A percentile compares a stretch with the other conserved stretches of the same genome.
These are phyloP conservation scores for Fusarium mundagurra DNA, from an alignment of 2,329 filamentous ascomycete species.

Conservation along the genomic window DNA sequence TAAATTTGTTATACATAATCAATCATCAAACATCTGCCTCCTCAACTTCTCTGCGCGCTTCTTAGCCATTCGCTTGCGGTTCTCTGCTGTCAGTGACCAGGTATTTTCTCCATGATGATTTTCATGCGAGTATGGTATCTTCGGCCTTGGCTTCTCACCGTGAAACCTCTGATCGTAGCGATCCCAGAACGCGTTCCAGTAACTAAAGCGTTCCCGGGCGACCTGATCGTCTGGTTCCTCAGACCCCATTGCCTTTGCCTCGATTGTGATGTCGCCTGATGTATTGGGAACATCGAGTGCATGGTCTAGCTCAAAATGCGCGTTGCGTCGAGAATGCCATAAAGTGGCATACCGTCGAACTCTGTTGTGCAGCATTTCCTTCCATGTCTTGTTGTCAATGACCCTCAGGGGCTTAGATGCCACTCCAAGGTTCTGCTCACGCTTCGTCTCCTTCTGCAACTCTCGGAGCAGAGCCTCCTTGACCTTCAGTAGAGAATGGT, in stretches of 20 bases:
- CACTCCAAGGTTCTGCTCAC: conserved; percentile 30
- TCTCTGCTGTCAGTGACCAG: background rate
- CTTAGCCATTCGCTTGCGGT: background rate
- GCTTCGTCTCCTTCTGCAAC: conserved; percentile 27
- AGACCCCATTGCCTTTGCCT: background rate
- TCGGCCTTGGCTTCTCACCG: background rate
- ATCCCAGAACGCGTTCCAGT: conserved; percentile 41
- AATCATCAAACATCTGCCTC: conserved; percentile 10
- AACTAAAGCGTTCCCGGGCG: conserved; percentile 29
- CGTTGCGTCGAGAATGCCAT: conserved; percentile 36
- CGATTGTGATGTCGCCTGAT: background rate
- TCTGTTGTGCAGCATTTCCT: conserved; percentile 32
- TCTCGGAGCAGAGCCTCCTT: conserved; percentile 33
- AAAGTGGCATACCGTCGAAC: conserved; percentile 29
- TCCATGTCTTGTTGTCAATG: conserved; percentile 28
- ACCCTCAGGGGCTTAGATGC: background rate
- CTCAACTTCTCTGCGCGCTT: background rate
- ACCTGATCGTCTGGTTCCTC: conserved; percentile 25
- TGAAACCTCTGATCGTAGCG: conserved; percentile 40
- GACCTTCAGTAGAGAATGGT: conserved; percentile 44
- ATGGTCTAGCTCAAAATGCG: background rate
- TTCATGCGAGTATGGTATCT: background rate
- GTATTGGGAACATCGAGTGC: background rate
- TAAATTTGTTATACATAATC: conserved; percentile 17
- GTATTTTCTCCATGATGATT: background rate